Percentiles rank a stretch among this genome's conserved stretches.
Conservation (phyloP, 2,329 filamentous ascomycete species). For the Colletotrichum spinosum region DNA sequence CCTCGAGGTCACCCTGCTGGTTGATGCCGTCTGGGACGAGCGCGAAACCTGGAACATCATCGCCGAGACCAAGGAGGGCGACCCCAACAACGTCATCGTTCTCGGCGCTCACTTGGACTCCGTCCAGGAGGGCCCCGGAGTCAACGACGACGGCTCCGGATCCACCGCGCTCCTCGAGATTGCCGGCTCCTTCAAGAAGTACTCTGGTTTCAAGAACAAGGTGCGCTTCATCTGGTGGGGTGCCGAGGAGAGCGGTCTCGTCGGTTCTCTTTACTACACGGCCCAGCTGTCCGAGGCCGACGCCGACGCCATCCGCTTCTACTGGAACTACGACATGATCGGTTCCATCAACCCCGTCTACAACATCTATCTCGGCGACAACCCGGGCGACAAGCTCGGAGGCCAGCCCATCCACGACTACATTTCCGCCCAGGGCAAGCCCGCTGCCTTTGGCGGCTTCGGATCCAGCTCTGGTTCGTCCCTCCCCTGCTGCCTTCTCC, state of each 20-base stretch:
- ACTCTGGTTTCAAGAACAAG: conserved; percentile 55
- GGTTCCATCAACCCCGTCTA: conserved; percentile 55
- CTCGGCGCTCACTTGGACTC: conserved; percentile 56
- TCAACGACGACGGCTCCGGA: conserved; percentile 57
- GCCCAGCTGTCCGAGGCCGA: conserved; percentile 49
- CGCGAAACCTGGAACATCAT: conserved; percentile 56
- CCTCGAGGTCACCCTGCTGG: conserved; percentile 48
- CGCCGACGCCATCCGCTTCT: conserved; percentile 69
- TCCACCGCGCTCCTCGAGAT: conserved; percentile 53
- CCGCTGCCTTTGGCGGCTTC: conserved; percentile 48
- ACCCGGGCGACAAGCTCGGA: conserved; percentile 49
- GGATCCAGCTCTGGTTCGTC: conserved; percentile 43
- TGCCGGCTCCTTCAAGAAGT: conserved; percentile 50
- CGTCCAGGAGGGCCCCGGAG: conserved; percentile 52
- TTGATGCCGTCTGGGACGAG: conserved; percentile 51
- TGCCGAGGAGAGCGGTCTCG: conserved; percentile 56
- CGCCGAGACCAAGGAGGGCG: conserved; percentile 56
- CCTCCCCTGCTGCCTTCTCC: no score
- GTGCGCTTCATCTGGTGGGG: conserved; percentile 58
- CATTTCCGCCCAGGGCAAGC: conserved; percentile 49
- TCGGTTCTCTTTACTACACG: conserved; percentile 57
- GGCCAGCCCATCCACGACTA: conserved; percentile 49
- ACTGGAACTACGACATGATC: conserved; percentile 81
- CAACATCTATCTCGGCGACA: conserved; percentile 53
- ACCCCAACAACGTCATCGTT: conserved; percentile 55